These are phyloP conservation scores for Graphium sp. DNA, from an alignment of 2,329 filamentous ascomycete species.

Conservation along the genomic window DNA sequence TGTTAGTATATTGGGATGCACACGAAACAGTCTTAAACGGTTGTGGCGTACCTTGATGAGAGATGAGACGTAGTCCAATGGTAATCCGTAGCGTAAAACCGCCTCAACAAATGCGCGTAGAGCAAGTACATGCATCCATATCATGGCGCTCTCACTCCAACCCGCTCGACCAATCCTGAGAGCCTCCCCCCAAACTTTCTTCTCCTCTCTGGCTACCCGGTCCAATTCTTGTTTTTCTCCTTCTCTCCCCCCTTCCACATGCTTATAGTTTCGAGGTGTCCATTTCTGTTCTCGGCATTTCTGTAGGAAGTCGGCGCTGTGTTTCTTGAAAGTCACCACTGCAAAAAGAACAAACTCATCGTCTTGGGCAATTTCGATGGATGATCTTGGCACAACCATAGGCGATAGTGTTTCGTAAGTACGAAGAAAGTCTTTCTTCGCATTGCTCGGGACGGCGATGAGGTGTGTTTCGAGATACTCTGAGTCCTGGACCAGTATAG, in stretches of 20 bases:
- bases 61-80: slow-evolving; percentile 74
- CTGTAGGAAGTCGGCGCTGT: slow-evolving; percentile 71
- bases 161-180: slow-evolving; percentile 75
- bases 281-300: slow-evolving; percentile 88
- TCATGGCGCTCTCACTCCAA: slow-evolving; percentile 92
- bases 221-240: slow-evolving; percentile 80
- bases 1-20: slow-evolving; percentile 4
- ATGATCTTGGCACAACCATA: slow-evolving; percentile 89
- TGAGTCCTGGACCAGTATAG: slow-evolving; percentile 68
- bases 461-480: slow-evolving; percentile 96
- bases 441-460: slow-evolving; percentile 65
- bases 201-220: slow-evolving; percentile 66
- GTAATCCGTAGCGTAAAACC: slow-evolving; percentile 87
- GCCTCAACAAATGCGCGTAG: slow-evolving; percentile 94
- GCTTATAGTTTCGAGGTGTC: slow-evolving; percentile 88
- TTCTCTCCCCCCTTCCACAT: slow-evolving; percentile 77
- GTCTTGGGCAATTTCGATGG: slow-evolving; percentile 63
- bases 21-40: background rate
- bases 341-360: slow-evolving; percentile 80
- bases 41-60: slow-evolving; percentile 53
- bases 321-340: slow-evolving; percentile 88
- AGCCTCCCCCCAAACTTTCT: slow-evolving; percentile 85
- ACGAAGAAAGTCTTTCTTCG: slow-evolving; percentile 75
- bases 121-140: slow-evolving; percentile 84
- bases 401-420: slow-evolving; percentile 75